Evolutionary conservation across 1,284 basidiomycete genomes (phyloP), one percentile per base, ranked within the genome.

Genomic region (Boletellus deceptivus): DNA sequence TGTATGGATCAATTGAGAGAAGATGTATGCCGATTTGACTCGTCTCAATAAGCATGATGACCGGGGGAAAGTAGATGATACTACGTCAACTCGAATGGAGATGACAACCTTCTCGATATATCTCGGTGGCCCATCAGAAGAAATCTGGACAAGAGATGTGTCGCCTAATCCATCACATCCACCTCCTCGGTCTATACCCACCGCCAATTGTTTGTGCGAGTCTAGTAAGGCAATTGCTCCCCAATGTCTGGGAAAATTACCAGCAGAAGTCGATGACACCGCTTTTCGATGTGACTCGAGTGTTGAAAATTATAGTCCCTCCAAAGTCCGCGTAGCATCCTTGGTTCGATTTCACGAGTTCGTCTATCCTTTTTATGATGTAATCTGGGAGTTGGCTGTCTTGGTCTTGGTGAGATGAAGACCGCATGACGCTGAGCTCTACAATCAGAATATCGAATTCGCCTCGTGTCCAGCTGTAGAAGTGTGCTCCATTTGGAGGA

Each of bases 161-260:
- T 31, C 31, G 48, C 46, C 31, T 50, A n/a, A 49, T 55, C 31
- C 27, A 50, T 55, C 38, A 59, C 31, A 43, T 43, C 43, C 47
- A 53, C 55, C 47, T 61, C 64, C 63, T 68, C 61, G 65, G 63
- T 64, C 53, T 53, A 58, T 54, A 39, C 36, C 60, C 53, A 57
- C 50, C 41, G 46, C 49, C 29, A 46, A 42, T 44, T 40, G 13
- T 42, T 46, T 53, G 34, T 29, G 41, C 44, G 29, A 47, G 44
- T 54, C 49, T 14, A 36, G 53, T 50, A 60, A 58, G 63, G 59
- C 42, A 52, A 54, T 27, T 38, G n/a, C 39, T 49, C 42, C 47
- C 48, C 49, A 45, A 35, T 37, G 29, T 39, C 47, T 39, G 35
- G 51, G 16, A 48, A 63, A 49, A 46, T 52, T 46, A 42, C 44